Evolutionary conservation across 495 filamentous ascomycete genomes (phyloP).

Genomic region (Schizothecium vesticola): DNA sequence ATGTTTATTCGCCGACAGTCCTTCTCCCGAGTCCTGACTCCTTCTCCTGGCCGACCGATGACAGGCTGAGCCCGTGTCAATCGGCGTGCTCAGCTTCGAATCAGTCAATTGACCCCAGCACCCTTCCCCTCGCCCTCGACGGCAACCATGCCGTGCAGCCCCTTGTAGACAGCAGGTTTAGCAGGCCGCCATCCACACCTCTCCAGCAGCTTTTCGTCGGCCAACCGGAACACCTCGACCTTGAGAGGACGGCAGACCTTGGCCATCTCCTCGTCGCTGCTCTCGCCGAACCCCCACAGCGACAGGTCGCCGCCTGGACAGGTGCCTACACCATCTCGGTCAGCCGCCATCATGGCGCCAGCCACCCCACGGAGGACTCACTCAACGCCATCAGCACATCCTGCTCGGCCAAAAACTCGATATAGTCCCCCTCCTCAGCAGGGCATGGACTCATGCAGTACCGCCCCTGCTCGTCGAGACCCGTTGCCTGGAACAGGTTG

Average conservation of each 20-base stretch:
- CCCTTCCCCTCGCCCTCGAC: slow-evolving; percentile 4
- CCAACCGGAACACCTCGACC: slow-evolving; percentile 62
- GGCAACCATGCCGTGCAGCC: slow-evolving; percentile 58
- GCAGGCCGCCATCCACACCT: slow-evolving; percentile 55
- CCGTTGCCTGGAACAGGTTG: slow-evolving; percentile 78
- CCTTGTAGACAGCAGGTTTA: slow-evolving; percentile 53
- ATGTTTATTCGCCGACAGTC: neutral
- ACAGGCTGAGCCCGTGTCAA: neutral
- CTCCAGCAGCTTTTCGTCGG: slow-evolving; percentile 45
- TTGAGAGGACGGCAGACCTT: slow-evolving; percentile 67
- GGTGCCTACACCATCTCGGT: slow-evolving; percentile 33
- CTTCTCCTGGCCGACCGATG: neutral
- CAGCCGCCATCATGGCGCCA: slow-evolving; percentile 6
- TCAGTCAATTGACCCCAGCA: neutral
- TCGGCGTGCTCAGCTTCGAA: neutral
- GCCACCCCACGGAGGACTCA: slow-evolving; percentile 1
- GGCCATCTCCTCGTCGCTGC: slow-evolving; percentile 59
- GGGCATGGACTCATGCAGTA: slow-evolving; percentile 76
- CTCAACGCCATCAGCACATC: slow-evolving; percentile 71
- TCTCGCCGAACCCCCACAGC: slow-evolving; percentile 68
- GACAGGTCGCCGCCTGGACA: slow-evolving; percentile 62
- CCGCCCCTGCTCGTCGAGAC: slow-evolving; percentile 60
- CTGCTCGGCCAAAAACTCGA: slow-evolving; percentile 74
- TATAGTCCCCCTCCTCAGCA: slow-evolving; percentile 57
- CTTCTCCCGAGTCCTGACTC: neutral